Evolutionary conservation across 495 filamentous ascomycete genomes (phyloP).

Genomic region (Entonaema liquescens): DNA sequence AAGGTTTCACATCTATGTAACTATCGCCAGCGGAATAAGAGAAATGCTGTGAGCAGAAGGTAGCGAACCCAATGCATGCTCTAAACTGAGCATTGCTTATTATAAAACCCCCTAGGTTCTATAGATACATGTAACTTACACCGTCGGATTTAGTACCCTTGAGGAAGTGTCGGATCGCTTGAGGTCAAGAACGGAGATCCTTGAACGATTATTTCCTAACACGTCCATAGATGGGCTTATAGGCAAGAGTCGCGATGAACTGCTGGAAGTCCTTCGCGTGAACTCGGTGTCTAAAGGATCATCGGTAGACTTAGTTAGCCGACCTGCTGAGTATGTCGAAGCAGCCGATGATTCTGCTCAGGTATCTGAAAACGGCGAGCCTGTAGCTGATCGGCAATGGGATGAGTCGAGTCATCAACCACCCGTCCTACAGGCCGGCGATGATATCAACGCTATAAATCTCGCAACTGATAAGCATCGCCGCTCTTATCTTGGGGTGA

Average conservation of each 20-base stretch:
- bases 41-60: slow-evolving; percentile 43
- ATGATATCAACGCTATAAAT: slow-evolving; percentile 43
- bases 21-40: slow-evolving; percentile 41
- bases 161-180: slow-evolving; percentile 36
- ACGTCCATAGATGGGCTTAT: slow-evolving; percentile 29
- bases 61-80: background rate
- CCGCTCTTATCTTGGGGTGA: slow-evolving; percentile 39
- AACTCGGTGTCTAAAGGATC: background rate
- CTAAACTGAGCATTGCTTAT: no score
- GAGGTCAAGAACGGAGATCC: slow-evolving; percentile 26
- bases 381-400: slow-evolving; percentile 37
- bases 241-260: slow-evolving; percentile 36
- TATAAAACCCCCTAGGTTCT: background rate
- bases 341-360: slow-evolving; percentile 35
- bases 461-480: slow-evolving; percentile 41
- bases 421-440: slow-evolving; percentile 29
- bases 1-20: slow-evolving; percentile 39
- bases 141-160: slow-evolving; percentile 21
- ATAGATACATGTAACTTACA: slow-evolving; percentile 6
- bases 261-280: slow-evolving; percentile 26
- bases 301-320: background rate
- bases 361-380: slow-evolving; percentile 39
- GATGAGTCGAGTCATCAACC: slow-evolving; percentile 40
- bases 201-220: slow-evolving; percentile 33
- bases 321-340: slow-evolving; percentile 19